Evolutionary conservation across 2,329 filamentous ascomycete species (phyloP).

Genomic region (Exophiala phaeomuriformis): DNA sequence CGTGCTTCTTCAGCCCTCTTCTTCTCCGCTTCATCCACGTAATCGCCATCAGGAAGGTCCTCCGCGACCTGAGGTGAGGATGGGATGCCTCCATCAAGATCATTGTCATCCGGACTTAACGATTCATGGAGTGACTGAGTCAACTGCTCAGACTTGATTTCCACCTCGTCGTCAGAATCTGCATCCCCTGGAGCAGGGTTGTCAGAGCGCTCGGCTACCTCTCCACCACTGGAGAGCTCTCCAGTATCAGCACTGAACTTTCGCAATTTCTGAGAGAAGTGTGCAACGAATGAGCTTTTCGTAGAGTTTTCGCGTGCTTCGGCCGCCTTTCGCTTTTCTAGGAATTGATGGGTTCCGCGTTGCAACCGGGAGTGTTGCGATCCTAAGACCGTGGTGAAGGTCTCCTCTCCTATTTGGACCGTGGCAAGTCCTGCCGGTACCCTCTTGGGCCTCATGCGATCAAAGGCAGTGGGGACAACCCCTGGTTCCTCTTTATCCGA

Average conservation of each 20-base stretch:
- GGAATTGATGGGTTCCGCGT: background rate
- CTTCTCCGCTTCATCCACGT: slow-evolving; percentile 51
- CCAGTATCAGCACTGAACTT: slow-evolving; percentile 15
- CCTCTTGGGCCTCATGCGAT: slow-evolving; percentile 58
- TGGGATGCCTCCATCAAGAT: background rate
- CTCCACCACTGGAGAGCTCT: slow-evolving; percentile 26
- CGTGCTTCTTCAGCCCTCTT: slow-evolving; percentile 42
- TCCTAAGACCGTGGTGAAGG: slow-evolving; percentile 59
- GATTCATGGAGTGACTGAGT: background rate
- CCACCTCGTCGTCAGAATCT: slow-evolving; percentile 11
- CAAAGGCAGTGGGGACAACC: slow-evolving; percentile 54
- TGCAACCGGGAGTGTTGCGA: slow-evolving; percentile 39
- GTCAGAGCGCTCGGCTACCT: slow-evolving; percentile 29
- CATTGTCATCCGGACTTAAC: slow-evolving; percentile 25
- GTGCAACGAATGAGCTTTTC: slow-evolving; percentile 1
- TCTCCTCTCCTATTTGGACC: slow-evolving; percentile 65
- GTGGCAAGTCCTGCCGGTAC: slow-evolving; percentile 59
- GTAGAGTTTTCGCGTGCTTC: background rate
- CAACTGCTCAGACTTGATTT: background rate
- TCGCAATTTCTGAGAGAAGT: slow-evolving; percentile 22
- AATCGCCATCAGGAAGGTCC: slow-evolving; percentile 32
- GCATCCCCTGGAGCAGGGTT: slow-evolving; percentile 12
- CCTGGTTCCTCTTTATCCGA: slow-evolving; percentile 30
- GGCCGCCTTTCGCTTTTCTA: background rate
- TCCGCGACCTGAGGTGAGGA: background rate